These are phyloP conservation scores for Entonaema liquescens DNA, from an alignment of 495 filamentous ascomycete species.

Conservation along the genomic window DNA sequence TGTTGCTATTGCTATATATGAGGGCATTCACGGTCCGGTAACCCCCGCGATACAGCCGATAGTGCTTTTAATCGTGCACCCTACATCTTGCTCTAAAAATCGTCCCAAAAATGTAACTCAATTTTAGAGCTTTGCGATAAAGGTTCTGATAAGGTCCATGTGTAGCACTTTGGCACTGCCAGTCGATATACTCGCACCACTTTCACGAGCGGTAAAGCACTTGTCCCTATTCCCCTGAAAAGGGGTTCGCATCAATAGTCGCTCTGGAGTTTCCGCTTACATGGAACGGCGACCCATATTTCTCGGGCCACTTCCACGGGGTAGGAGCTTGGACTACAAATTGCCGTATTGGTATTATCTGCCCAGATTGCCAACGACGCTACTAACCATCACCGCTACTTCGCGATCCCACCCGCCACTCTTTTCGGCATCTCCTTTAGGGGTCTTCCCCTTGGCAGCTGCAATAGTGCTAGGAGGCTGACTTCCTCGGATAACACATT, in stretches of 20 bases:
- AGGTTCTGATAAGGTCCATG: neutral
- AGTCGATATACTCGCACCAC: neutral
- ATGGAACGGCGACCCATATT: neutral
- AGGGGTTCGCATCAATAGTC: neutral
- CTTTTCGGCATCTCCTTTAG: conserved; percentile 47
- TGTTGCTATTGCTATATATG: neutral
- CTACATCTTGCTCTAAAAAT: neutral
- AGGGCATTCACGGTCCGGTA: conserved; percentile 19
- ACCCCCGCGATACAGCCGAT: conserved; percentile 4
- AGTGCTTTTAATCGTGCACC: neutral
- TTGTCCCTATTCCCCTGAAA: neutral
- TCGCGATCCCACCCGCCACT: conserved; percentile 83
- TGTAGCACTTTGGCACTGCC: neutral
- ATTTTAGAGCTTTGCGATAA: neutral
- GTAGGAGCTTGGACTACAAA: neutral
- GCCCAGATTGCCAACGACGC: conserved; percentile 62
- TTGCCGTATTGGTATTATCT: conserved; percentile 41
- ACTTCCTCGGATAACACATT: conserved; percentile 82
- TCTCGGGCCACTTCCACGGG: neutral
- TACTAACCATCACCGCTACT: conserved; percentile 92
- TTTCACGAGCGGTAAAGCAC: neutral
- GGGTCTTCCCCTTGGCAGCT: conserved; percentile 51
- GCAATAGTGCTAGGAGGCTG: conserved; percentile 58
- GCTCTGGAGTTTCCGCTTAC: neutral
- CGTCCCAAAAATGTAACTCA: neutral